Conservation (phyloP, 257 asterid genomes). For the Nicotiana otophora region DNA sequence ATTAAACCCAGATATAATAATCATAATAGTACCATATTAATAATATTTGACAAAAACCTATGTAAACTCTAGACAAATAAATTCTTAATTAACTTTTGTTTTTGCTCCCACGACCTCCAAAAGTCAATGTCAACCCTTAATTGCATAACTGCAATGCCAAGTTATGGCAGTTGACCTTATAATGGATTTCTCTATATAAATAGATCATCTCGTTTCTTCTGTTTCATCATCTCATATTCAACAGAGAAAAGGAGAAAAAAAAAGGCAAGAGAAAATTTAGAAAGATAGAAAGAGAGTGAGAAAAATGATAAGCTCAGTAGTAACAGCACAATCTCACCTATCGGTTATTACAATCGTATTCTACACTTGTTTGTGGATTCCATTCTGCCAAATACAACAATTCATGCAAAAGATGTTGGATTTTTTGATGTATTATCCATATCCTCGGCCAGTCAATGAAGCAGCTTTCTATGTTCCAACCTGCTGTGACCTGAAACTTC, state of each 20-base stretch:
- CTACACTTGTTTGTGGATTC: constrained; percentile 22
- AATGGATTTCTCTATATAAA: constrained; percentile 5
- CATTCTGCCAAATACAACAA: constrained; percentile 11
- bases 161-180: constrained; percentile 5
- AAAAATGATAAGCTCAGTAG: constrained; percentile 22
- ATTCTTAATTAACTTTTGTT: neutral
- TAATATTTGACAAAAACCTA: neutral
- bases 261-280: too few relatives aligned
- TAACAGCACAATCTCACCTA: constrained; percentile 10
- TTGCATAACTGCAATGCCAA: constrained; percentile 1
- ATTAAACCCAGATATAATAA: neutral
- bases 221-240: neutral
- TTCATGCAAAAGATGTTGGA: neutral
- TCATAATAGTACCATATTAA: too few relatives aligned
- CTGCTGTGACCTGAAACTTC: neutral
- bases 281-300: neutral
- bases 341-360: constrained; percentile 11
- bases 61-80: neutral
- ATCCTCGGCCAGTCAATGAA: neutral
- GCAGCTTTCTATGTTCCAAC: neutral
- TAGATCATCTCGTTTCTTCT: neutral
- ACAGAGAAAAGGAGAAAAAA: neutral
- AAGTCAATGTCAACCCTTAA: constrained; percentile 4
- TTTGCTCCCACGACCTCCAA: neutral
- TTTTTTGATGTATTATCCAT: neutral